Base-by-base conservation (phyloP, 2,329 filamentous ascomycete genomes). In the Uncinocarpus reesii region DNA sequence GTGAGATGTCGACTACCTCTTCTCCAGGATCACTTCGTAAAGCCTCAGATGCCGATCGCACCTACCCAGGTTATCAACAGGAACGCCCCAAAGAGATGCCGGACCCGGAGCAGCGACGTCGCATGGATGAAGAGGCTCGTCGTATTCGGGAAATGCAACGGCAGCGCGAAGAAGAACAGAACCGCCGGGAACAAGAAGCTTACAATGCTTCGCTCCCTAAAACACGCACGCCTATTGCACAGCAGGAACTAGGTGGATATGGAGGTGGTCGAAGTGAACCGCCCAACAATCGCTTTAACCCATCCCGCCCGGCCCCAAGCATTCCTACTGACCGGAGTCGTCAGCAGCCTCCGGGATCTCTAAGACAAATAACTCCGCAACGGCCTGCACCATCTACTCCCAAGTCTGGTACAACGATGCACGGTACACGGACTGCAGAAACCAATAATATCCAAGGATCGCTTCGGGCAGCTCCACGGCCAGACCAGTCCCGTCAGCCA, bases 141-240 rank as follows among this genome's bases (percentile, higher is more conserved):
- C 66, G 64, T 31, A 58, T 62, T 47, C 62, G 63, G 26, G 62
- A 64, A 32, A 51, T 58, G 20, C 59, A 66, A 41, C 58, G 68
- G 21, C 63, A 68, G 47, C 64, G 65, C 15, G 61, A 67, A 48
- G 66, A 69, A 54, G 83, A 87, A 57, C 78, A 81, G 58, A 77
- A 77, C 47, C 77, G 85, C 47, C 79, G 83, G 55, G 87, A 95
- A 44, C 74, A 86, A 57, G 88, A 92, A 62, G 86, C 81, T 15
- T 95, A 95, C 67, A 95, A 96, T 65, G 84, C 86, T 29, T 87
- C 86, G 20, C 70, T 95, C 51, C 90, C 88, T 26, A 84, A 94
- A 71, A 81, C 77, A 54, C 86, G 86, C 62, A 70, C 81, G 8
- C 86, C 86, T 2, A 61, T 92, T 55, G 88, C 89, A 26, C 86